phyloP scores from a whole-genome alignment of 202 grass and related monocot species.

The Setaria viridis region DNA sequence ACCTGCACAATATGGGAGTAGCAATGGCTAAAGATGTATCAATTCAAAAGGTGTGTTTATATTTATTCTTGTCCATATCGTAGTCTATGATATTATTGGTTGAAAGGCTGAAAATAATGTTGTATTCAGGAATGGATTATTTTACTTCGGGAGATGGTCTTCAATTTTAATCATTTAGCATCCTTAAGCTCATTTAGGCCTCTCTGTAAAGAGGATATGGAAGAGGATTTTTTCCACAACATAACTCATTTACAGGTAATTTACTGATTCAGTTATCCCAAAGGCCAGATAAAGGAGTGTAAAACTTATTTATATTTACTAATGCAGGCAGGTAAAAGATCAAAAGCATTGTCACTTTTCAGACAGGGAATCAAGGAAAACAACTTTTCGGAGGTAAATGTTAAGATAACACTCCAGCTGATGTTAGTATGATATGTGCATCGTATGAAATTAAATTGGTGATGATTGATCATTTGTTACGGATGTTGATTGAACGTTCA shows the following conservation, averaged over 20 bases:
- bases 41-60: constrained; percentile 77
- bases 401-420: constrained; percentile 26
- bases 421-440: not conserved
- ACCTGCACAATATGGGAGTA: constrained; percentile 81
- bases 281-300: constrained; percentile 4
- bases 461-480: constrained; percentile 23
- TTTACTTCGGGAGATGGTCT: constrained; percentile 86
- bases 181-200: constrained; percentile 73
- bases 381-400: constrained; percentile 83
- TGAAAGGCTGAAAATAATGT: constrained; percentile 37
- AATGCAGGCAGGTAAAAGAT: constrained; percentile 86
- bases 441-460: constrained; percentile 27
- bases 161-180: constrained; percentile 65
- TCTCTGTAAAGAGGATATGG: constrained; percentile 84
- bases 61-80: constrained; percentile 7
- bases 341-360: constrained; percentile 85
- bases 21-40: constrained; percentile 87
- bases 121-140: constrained; percentile 85
- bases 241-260: constrained; percentile 95
- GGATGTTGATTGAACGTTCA: not conserved
- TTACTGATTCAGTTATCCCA: constrained; percentile 38
- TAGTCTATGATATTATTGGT: constrained; percentile 16
- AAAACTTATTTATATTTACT: constrained; percentile 51
- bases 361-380: constrained; percentile 58
- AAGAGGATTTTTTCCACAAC: constrained; percentile 94